Evolutionary conservation across 352 stramenopile genomes (phyloP), one percentile per base, ranked within the genome.

Genomic region (Phytopythium mirpurense): DNA sequence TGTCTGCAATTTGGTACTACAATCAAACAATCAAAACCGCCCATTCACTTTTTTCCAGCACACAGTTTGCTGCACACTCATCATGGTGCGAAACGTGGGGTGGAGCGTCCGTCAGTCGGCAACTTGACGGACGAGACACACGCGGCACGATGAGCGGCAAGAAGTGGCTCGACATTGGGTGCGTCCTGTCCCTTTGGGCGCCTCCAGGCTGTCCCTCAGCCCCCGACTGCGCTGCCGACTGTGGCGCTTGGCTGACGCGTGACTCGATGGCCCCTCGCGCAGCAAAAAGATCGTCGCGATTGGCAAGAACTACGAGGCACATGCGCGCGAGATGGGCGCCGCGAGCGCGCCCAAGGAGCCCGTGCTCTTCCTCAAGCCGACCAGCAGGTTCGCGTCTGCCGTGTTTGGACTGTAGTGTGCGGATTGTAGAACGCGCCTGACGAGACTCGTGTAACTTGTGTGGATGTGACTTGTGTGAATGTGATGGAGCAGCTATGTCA

Each of bases 241-340:
- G n/a, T n/a, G 29, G 29, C 29, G 29, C 29, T 5, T 9, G 29
- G 5, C 19, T 37, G 26, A 38, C 19, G 7, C 12, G 14, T 40
- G n/a, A n/a, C 10, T 5, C 26, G 1, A 31, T 15, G 18, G 26
- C 8, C 10, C 8, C 10, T 8, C 8, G 10, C 10, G 35, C 58
- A 88, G 78, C 54, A 89, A 91, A 63, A 91, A 91, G 68, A 86
- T 91, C 44, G 64, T 93, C 31, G 78, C 73, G 18, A 90, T 94
- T 59, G 79, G 82, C 59, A 90, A 91, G 63, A 94, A 94, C 59
- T 94, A 92, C 41, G 81, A 89, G 49, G 78, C 80, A 31, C 83
- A 94, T 35, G 80, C 78, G 46, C 68, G 78, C 24, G 83, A 94
- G 64, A 90, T 94, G 78, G 82, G 82, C 24, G 80, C 72, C 3